Conservation (phyloP, 2,329 filamentous ascomycete species). For the Pseudogymnoascus sp. region DNA sequence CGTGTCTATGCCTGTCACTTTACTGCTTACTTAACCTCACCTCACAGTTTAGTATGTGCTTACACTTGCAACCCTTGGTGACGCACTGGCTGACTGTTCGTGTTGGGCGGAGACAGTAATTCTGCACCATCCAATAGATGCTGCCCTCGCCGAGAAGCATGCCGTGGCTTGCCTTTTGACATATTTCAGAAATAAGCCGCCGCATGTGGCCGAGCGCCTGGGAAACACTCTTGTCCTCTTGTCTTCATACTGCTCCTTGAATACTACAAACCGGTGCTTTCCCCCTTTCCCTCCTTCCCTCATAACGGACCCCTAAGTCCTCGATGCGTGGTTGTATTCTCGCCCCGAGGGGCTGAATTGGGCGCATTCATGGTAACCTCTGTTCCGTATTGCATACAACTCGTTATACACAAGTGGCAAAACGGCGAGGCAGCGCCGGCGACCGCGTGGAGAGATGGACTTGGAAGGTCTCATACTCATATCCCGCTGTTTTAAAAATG, state of each 20-base stretch:
- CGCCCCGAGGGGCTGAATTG: not conserved
- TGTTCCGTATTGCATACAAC: not conserved
- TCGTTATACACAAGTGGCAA: not conserved
- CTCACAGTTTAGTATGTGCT: slow-evolving; percentile 7
- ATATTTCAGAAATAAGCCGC: not conserved
- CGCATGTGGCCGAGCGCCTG: not conserved
- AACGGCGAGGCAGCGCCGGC: not conserved
- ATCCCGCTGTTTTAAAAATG: slow-evolving; percentile 1
- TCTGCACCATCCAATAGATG: not conserved
- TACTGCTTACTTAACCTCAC: slow-evolving; percentile 1
- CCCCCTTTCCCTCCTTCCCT: not conserved
- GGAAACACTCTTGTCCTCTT: not conserved
- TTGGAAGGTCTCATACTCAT: not conserved
- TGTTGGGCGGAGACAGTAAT: not conserved
- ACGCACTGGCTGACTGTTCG: slow-evolving; percentile 5
- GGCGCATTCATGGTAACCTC: not conserved
- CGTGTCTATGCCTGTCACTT: not conserved
- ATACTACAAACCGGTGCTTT: not conserved
- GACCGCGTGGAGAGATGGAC: not conserved
- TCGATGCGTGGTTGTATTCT: not conserved
- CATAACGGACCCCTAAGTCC: too few species aligned
- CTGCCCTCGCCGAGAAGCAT: not conserved
- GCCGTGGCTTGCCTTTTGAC: not conserved
- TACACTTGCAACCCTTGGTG: not conserved
- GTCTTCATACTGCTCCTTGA: not conserved